Evolutionary conservation across 257 asterid genomes (phyloP), one percentile per base, ranked within the genome.

Genomic region (Ophiorrhiza pumila): DNA sequence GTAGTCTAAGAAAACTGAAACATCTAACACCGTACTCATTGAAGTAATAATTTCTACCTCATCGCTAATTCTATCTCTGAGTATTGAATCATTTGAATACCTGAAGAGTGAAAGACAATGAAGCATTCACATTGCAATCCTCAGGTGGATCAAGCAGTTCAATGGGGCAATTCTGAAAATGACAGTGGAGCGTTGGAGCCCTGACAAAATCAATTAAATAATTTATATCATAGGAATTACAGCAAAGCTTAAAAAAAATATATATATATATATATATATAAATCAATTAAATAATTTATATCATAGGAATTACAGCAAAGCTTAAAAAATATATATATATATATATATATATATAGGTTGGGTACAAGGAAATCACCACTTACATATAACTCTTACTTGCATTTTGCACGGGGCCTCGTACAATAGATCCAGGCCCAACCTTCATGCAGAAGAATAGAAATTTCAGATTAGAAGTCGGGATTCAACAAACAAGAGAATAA

Each of bases 381-480:
- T 81, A 92, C 98, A 79, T 80, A 73, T 71, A 55, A 79, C 76
- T 84, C 64, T 68, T 85, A 71, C 89, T 84, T 65, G 86, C 84
- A 85, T 86, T 89, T 76, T 86, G 80, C 77, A 88, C 74, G 41
- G 89, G 96, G 72, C 94, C 96, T 71, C 91, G 88, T 71, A 92
- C 79, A 79, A 83, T 71, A 73, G 98, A 92, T 74, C 94, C 98
- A 77, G 89, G 92, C 59, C 96, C 98, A 83, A 92, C 91, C 98
- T 92, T 79, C 84, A 76, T 27, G 70, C 20, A 42, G 72, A 52
- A 78, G 71, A 59, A 77, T 45, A 68, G 78, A 59, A 64, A 71
- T 2, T 34, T 34, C 68, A 73, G 31, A 73, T n/a, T 25, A 53
- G 27, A 23, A 42, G 35, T 64, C 68, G 18, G 27, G n/a, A 39